Base-by-base conservation (phyloP, 1,284 basidiomycete species). In the Sporisorium scitamineum region DNA sequence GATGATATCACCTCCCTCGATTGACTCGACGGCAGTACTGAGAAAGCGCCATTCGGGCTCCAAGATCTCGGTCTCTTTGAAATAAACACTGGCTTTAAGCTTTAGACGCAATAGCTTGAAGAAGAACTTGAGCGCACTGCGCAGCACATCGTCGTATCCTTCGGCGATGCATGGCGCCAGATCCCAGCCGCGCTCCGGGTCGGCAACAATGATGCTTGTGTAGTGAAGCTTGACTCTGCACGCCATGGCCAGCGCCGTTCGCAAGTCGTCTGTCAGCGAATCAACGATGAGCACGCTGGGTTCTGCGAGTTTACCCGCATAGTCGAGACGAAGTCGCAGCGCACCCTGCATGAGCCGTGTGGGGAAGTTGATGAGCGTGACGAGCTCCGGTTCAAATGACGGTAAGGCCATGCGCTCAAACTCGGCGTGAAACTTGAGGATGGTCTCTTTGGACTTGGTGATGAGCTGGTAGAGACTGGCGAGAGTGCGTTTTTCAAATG, bases 31-130 rank as follows among this genome's bases (percentile, higher is more conserved):
- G 47, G 97, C 94, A 82, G 94, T 93, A 80, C 94, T 94, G 85
- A 99, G 91, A 47, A 97, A 97, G 45, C 92, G 91, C 94, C 95
- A 97, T 80, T 99, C 95, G 24, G 92, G 92, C 85, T 99, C 97
- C 32, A 99, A 89, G 26, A 98, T 91, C 83, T 99, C 97, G 0
- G 95, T 97, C 87, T 99, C 96, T 82, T 97, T 96, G 88, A 97
- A 97, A 86, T 96, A 94, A 57, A 95, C 93, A n/a, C 93, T 93
- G 71, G 93, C 93, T 87, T 96, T 96, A 58, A 99, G 89, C 86
- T 97, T 97, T 92, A 92, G 94, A 79, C 97, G 94, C 31, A 99
- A 91, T 34, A 99, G 88, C 82, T 91, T 92, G 89, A 99, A 99
- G 87, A 99, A 97, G 85, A 92, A 92, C 10, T 91, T 89, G 76